phyloP scores from a whole-genome alignment of 768 basidiomycete genomes.

The Mycena filopes region DNA sequence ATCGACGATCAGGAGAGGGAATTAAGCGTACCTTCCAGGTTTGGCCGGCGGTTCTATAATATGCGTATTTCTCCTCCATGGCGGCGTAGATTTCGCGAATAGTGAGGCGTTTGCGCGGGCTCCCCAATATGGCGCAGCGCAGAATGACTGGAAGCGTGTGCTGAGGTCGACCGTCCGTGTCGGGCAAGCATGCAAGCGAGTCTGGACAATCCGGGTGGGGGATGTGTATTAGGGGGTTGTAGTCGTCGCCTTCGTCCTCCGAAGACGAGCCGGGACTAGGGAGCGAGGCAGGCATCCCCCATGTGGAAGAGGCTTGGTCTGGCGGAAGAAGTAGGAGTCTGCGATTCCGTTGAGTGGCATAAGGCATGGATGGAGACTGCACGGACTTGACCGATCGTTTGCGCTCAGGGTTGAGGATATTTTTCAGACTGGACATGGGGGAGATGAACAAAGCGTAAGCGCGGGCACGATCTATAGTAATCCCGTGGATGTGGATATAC shows the following conservation, averaged over 20 bases:
- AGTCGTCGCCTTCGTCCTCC: constrained; percentile 34
- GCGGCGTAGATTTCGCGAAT: constrained; percentile 88
- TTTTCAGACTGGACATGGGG: constrained; percentile 65
- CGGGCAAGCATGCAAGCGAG: constrained; percentile 79
- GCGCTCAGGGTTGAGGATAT: constrained; percentile 66
- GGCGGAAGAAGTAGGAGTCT: constrained; percentile 34
- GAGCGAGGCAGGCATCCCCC: constrained; percentile 28
- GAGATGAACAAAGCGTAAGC: constrained; percentile 17
- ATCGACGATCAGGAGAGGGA: constrained; percentile 7
- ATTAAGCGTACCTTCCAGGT: constrained; percentile 79
- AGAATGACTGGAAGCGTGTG: constrained; percentile 88
- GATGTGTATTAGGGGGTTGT: constrained; percentile 40
- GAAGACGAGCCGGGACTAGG: constrained; percentile 31
- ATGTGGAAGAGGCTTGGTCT: constrained; percentile 38
- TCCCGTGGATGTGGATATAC: no score
- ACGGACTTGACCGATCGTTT: constrained; percentile 56
- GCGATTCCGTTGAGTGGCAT: constrained; percentile 19
- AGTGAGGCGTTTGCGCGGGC: constrained; percentile 77
- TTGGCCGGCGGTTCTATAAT: constrained; percentile 81
- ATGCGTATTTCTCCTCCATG: constrained; percentile 88
- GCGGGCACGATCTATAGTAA: no score
- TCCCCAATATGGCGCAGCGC: constrained; percentile 85
- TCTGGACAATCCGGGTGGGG: constrained; percentile 84
- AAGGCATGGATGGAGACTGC: constrained; percentile 13
- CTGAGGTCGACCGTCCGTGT: constrained; percentile 82